Conservation (phyloP, 805 yeast species). For the Candida cerambycidarum region DNA sequence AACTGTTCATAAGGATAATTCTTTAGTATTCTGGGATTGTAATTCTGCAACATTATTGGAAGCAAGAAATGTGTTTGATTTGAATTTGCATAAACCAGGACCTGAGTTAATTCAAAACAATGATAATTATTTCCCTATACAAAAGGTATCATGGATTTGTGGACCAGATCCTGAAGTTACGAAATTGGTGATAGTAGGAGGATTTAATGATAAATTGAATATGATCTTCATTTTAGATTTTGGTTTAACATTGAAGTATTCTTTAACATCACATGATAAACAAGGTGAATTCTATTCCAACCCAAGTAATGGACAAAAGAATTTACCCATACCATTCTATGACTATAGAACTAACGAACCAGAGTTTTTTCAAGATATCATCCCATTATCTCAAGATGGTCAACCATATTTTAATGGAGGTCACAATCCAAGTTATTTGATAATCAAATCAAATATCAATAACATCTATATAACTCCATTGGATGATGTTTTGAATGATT, state of each 20-base stretch:
- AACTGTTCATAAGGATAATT: conserved; percentile 78
- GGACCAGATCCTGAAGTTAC: conserved; percentile 79
- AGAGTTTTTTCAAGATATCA: conserved; percentile 27
- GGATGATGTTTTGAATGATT: conserved; percentile 35
- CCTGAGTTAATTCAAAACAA: conserved; percentile 13
- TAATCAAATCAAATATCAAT: conserved; percentile 62
- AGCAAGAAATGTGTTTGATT: conserved; percentile 71
- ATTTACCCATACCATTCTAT: conserved; percentile 26
- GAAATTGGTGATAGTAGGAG: conserved; percentile 68
- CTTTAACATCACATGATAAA: conserved; percentile 77
- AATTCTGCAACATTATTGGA: conserved; percentile 69
- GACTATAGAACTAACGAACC: conserved; percentile 16
- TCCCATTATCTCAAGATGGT: conserved; percentile 32
- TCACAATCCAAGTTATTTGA: conserved; percentile 68
- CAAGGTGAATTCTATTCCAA: conserved; percentile 76
- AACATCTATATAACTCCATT: conserved; percentile 60
- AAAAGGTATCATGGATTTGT: conserved; percentile 73
- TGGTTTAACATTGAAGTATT: conserved; percentile 76
- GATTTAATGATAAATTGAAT: conserved; percentile 43
- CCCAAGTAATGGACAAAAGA: conserved; percentile 47
- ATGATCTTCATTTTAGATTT: conserved; percentile 60
- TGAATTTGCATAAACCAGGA: conserved; percentile 59
- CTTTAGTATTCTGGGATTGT: conserved; percentile 92
- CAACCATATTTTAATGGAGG: conserved; percentile 80
- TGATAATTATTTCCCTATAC: conserved; percentile 40